phyloP scores from a whole-genome alignment of 805 yeast species.

The Vanderwaltozyma polyspora region DNA sequence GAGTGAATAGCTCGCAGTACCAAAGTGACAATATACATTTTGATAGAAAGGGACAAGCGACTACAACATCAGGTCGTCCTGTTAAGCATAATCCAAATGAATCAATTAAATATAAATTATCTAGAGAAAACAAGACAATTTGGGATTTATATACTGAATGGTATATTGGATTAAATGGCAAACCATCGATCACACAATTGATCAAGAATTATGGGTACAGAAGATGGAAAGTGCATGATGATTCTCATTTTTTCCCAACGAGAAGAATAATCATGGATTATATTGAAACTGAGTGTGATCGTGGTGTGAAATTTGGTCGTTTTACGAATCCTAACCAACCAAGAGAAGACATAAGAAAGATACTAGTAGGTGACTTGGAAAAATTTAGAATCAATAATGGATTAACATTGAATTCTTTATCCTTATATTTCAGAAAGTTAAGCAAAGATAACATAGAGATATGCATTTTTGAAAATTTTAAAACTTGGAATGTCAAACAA shows the following conservation, averaged over 20 bases:
- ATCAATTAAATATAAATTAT: slow-evolving; percentile 25
- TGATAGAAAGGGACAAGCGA: background rate
- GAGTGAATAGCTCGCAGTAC: background rate
- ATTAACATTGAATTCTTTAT: slow-evolving; percentile 25
- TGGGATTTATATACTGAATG: slow-evolving; percentile 30
- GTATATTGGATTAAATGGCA: slow-evolving; percentile 28
- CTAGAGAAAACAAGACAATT: slow-evolving; percentile 28
- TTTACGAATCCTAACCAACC: slow-evolving; percentile 20
- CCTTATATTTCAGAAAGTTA: slow-evolving; percentile 25
- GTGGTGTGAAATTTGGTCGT: slow-evolving; percentile 25
- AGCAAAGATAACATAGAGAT: slow-evolving; percentile 22
- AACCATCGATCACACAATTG: slow-evolving; percentile 22
- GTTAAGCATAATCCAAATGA: slow-evolving; percentile 1
- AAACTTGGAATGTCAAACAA: slow-evolving; percentile 22
- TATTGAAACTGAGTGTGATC: slow-evolving; percentile 27
- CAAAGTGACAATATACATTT: background rate
- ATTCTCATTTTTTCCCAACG: slow-evolving; percentile 30
- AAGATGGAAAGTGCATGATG: slow-evolving; percentile 30
- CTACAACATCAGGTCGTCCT: slow-evolving; percentile 1
- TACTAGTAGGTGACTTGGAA: slow-evolving; percentile 26
- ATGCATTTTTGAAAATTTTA: slow-evolving; percentile 23
- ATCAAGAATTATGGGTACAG: slow-evolving; percentile 28
- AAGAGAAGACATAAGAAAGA: slow-evolving; percentile 24
- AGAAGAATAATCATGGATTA: slow-evolving; percentile 30
- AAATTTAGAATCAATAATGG: slow-evolving; percentile 26